Evolutionary conservation across 2,329 filamentous ascomycete species (phyloP), one percentile per base, ranked within the genome.

Genomic region (Colletotrichum tropicicola): DNA sequence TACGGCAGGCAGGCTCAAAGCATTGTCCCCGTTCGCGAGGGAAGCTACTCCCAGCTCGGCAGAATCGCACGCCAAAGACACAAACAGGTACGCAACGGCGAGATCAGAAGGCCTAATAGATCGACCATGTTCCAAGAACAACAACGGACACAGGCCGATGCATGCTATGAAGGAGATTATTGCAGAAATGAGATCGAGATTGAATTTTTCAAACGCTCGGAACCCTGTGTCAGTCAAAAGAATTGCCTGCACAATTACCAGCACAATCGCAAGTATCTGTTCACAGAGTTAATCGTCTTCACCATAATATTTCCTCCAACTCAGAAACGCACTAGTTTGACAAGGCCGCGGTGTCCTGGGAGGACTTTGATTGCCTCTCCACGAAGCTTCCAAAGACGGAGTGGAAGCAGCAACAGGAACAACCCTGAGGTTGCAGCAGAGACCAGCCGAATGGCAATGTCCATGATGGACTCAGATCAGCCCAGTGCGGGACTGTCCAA

Each of bases 41-140:
- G n/a, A n/a, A n/a, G n/a, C n/a, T n/a, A n/a, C n/a, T n/a, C n/a
- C n/a, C 2, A 57, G 23, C 5, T 57, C 12, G 3, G 9, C 6
- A 6, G 19, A 30, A 8, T 49, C 35, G 25, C 44, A 61, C 4
- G 19, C 25, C n/a, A 19, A 27, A 6, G 27, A 57, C 12, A 41
- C 25, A 7, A 57, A 19, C 4, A 61, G 25, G 19, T 61, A 61
- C 19, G 49, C 28, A 9, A 48, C 8, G 6, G 35, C 21, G 5
- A 61, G 51, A 21, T 57, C 43, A 15, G 59, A 61, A 6, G 59
- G 59, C 21, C 6, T 61, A n/a, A 57, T 13, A 2, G 59, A 57
- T 4, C 52, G 25, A 25, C 41, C n/a, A 28, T 61, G 52, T 17
- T 61, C 59, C 3, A 61, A 9, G 9, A 28, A 35, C 2, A 61